A percentile compares a stretch with the other conserved stretches of the same genome.
Evolutionary conservation across 2,329 filamentous ascomycete genomes (phyloP).

Genomic region (Ophiostoma fasciatum): DNA sequence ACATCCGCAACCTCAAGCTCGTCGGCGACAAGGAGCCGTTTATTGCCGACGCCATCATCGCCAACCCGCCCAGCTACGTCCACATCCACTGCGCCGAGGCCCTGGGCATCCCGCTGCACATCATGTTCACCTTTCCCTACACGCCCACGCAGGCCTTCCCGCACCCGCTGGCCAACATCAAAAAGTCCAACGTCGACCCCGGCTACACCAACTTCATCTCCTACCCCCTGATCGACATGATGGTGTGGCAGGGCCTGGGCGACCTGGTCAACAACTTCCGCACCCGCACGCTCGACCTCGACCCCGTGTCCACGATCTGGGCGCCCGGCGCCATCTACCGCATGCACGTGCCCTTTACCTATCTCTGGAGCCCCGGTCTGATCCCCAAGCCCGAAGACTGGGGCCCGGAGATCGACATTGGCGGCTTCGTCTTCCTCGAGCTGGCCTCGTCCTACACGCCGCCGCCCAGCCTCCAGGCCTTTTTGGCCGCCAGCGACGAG

Average conservation of each 20-base stretch:
- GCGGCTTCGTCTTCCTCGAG: constrained; percentile 67
- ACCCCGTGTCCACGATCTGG: constrained; percentile 64
- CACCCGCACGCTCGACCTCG: constrained; percentile 50
- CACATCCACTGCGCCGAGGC: constrained; percentile 70
- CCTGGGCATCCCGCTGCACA: constrained; percentile 59
- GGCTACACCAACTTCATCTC: constrained; percentile 68
- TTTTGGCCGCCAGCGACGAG: constrained; percentile 40
- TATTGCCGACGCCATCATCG: constrained; percentile 67
- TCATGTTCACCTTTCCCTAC: constrained; percentile 85
- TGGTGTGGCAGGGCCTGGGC: constrained; percentile 81
- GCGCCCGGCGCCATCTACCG: constrained; percentile 59
- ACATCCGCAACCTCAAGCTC: constrained; percentile 46
- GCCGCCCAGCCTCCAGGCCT: constrained; percentile 37
- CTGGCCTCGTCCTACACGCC: constrained; percentile 47
- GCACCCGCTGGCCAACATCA: constrained; percentile 64
- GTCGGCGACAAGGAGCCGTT: constrained; percentile 48
- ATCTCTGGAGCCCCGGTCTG: constrained; percentile 53
- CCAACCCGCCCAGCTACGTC: constrained; percentile 66
- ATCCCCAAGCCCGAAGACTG: constrained; percentile 55
- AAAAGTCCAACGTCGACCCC: constrained; percentile 53
- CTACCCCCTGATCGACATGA: constrained; percentile 69
- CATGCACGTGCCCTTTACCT: constrained; percentile 61
- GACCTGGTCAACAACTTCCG: constrained; percentile 66
- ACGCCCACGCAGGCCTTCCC: constrained; percentile 62
- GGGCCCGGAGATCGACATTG: constrained; percentile 55